Evolutionary conservation across 2,329 filamentous ascomycete species (phyloP).

Genomic region (Colletotrichum truncatum): DNA sequence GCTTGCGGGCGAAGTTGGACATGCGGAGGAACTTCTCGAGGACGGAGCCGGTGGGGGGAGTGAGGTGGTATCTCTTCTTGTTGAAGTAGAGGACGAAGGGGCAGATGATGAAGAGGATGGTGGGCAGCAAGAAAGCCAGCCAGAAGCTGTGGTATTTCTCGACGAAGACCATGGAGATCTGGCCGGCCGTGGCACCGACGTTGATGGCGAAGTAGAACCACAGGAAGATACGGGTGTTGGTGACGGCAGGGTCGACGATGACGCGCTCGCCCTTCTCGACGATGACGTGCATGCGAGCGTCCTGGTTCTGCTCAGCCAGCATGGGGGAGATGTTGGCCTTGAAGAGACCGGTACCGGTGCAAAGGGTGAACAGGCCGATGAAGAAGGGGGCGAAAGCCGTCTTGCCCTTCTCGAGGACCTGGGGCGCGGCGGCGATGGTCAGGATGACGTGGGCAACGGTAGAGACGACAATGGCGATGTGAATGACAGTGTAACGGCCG

Average conservation of each 20-base stretch:
- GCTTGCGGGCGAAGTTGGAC: conserved; percentile 69
- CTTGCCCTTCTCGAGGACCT: conserved; percentile 66
- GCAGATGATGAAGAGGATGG: conserved; percentile 68
- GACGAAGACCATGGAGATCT: conserved; percentile 75
- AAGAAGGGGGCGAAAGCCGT: conserved; percentile 73
- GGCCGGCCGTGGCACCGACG: conserved; percentile 68
- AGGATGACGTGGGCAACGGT: conserved; percentile 74
- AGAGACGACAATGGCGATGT: conserved; percentile 72
- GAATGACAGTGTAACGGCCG: conserved; percentile 78
- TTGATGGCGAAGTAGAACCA: conserved; percentile 71
- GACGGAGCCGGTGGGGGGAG: conserved; percentile 77
- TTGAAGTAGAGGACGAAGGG: conserved; percentile 69
- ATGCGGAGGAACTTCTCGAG: conserved; percentile 73
- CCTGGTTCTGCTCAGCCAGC: conserved; percentile 75
- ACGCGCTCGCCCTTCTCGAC: conserved; percentile 70
- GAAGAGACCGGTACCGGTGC: conserved; percentile 80
- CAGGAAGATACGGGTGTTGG: conserved; percentile 74
- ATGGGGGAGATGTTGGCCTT: conserved; percentile 82
- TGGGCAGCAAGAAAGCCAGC: conserved; percentile 75
- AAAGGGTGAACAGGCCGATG: conserved; percentile 65
- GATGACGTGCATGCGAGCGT: conserved; percentile 65
- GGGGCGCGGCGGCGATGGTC: conserved; percentile 70
- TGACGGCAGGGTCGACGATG: conserved; percentile 75
- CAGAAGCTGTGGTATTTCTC: conserved; percentile 83
- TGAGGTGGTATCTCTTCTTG: conserved; percentile 68